Conservation (phyloP, 2,329 filamentous ascomycete genomes). For the Neofusicoccum umdonicola region DNA sequence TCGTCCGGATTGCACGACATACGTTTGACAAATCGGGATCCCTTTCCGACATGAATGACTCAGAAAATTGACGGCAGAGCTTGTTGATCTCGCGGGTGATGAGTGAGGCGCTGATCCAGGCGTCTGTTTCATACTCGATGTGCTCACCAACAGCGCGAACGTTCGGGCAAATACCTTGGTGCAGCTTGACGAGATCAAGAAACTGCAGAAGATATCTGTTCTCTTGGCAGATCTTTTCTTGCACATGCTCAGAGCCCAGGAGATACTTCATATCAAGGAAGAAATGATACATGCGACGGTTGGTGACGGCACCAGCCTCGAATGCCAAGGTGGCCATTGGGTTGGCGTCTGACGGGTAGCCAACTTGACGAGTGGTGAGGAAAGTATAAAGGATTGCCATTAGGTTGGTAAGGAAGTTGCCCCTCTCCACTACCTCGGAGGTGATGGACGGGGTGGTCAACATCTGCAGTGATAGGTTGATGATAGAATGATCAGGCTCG, state of each 20-base stretch:
- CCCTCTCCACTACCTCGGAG: slow-evolving; percentile 87
- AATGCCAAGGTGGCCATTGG: slow-evolving; percentile 85
- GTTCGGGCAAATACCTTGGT: slow-evolving; percentile 96
- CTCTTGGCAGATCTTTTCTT: slow-evolving; percentile 77
- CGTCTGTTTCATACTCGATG: slow-evolving; percentile 96
- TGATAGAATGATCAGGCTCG: slow-evolving; percentile 96
- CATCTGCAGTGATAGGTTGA: slow-evolving; percentile 95
- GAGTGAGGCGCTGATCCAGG: slow-evolving; percentile 94
- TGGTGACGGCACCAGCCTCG: slow-evolving; percentile 91
- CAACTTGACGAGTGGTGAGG: slow-evolving; percentile 90
- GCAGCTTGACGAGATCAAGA: slow-evolving; percentile 89
- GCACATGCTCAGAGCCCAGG: slow-evolving; percentile 82
- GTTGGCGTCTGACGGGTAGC: slow-evolving; percentile 85
- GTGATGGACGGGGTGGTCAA: slow-evolving; percentile 96
- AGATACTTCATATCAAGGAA: slow-evolving; percentile 93
- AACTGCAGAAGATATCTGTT: slow-evolving; percentile 90
- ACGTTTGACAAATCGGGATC: slow-evolving; percentile 66
- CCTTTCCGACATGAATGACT: slow-evolving; percentile 72
- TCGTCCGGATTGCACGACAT: slow-evolving; percentile 67
- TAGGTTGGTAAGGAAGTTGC: slow-evolving; percentile 92
- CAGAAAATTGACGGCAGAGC: slow-evolving; percentile 81
- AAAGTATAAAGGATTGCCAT: slow-evolving; percentile 98
- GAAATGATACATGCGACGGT: slow-evolving; percentile 95
- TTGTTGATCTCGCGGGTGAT: slow-evolving; percentile 94
- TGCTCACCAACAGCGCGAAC: slow-evolving; percentile 89